Evolutionary conservation across 495 filamentous ascomycete genomes (phyloP), one percentile per base, ranked within the genome.

Genomic region (Darksidea phi): DNA sequence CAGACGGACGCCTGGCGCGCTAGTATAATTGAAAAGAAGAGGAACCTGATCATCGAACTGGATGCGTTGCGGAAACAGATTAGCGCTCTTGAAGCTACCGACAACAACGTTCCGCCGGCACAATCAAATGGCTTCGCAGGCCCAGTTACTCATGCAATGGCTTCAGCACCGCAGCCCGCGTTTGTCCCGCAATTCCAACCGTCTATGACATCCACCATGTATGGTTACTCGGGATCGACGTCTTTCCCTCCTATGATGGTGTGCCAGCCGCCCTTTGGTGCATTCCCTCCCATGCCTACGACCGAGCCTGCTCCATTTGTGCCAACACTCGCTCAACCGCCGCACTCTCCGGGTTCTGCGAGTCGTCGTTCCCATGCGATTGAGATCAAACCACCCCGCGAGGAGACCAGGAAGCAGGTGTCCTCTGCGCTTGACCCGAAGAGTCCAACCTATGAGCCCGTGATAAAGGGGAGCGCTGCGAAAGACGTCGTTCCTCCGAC

Each of bases 371-470:
- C 67, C 1, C 66, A 68, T 55, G 71, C 71, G 13, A 45, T 73
- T 32, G 63, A 65, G 37, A 73, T 73, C 59, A 71, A 70, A 43
- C 54, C 56, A 7, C 71, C 71, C 13, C 57, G 21, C 5, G 59
- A 62, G 7, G 57, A 53, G 4, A 13, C 38, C 11, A 61, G 64
- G 32, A 56, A 70, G 43, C 36, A 17, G 18, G 32, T 48, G 48
- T 67, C n/a, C n/a, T n/a, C 67, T 6, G 42, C 34, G 23, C 63
- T 75, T 4, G 67, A 74, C 49, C 73, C 73, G 10, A 70, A 67
- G 63, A 73, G 70, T 48, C 73, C 71, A 0, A 69, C 64, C 0
- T 75, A 73, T 50, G 67, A 72, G 57, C 70, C 59, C 11, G 53
- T 42, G 15, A 37, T 45, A 17, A 61, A 63, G 34, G n/a, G 25